Percentiles rank a stretch among this genome's conserved stretches.
Conservation (phyloP, 169 alveolate genomes). For the Cryptosporidium xiaoi region DNA sequence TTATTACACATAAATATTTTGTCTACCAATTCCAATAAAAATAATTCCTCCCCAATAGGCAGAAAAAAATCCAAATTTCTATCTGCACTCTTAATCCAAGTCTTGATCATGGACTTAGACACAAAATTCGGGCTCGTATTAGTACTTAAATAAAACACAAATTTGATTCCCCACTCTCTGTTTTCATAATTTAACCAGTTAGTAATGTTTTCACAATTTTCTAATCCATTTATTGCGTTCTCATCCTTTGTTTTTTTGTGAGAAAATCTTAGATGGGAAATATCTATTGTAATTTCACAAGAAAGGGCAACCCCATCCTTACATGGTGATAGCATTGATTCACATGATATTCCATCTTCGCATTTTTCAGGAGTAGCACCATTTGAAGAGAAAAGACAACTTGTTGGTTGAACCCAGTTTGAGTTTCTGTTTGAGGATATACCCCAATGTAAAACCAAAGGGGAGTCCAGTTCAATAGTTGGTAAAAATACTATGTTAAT, state of each 20-base stretch:
- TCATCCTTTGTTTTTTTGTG: neutral
- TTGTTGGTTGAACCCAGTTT: constrained; percentile 55
- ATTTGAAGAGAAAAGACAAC: constrained; percentile 42
- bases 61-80: constrained; percentile 35
- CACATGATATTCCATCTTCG: constrained; percentile 52
- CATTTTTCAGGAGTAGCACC: constrained; percentile 41
- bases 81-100: constrained; percentile 38
- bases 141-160: constrained; percentile 25
- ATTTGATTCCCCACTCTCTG: constrained; percentile 55
- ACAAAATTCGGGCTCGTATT: neutral
- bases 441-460: constrained; percentile 57
- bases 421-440: constrained; percentile 8
- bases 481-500: constrained; percentile 8
- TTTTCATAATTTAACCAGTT: constrained; percentile 33
- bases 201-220: constrained; percentile 20
- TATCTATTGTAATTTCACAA: constrained; percentile 24
- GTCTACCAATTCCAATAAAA: constrained; percentile 13
- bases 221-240: constrained; percentile 4
- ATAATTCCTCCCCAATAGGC: constrained; percentile 41
- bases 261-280: constrained; percentile 7
- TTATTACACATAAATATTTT: constrained; percentile 8
- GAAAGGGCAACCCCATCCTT: neutral
- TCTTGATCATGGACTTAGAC: neutral
- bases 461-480: neutral
- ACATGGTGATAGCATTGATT: neutral